phyloP scores from a whole-genome alignment of 768 basidiomycete species.

The Collybia nuda region DNA sequence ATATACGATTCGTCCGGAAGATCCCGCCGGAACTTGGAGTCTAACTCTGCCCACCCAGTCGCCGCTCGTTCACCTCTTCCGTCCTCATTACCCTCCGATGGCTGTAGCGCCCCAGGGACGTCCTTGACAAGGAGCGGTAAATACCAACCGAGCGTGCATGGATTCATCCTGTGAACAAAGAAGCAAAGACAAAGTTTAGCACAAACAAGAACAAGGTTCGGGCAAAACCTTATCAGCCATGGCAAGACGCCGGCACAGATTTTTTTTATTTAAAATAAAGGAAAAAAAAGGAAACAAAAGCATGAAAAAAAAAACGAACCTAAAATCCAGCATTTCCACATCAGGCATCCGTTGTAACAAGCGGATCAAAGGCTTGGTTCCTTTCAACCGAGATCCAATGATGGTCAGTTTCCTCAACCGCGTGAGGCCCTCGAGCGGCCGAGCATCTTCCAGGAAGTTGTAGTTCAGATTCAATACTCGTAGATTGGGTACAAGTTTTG shows the following conservation, averaged over 20 bases:
- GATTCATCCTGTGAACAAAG: slow-evolving; percentile 72
- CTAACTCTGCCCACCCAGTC: slow-evolving; percentile 71
- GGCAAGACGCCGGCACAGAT: neutral
- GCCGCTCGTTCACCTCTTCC: slow-evolving; percentile 22
- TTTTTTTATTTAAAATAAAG: neutral
- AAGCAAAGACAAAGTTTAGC: slow-evolving; percentile 10
- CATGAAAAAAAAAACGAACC: slow-evolving; percentile 41
- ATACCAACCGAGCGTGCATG: slow-evolving; percentile 95
- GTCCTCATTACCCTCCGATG: slow-evolving; percentile 39
- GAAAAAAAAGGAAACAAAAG: slow-evolving; percentile 10
- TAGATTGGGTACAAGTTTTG: slow-evolving; percentile 74
- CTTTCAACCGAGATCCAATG: slow-evolving; percentile 81
- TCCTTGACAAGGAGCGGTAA: slow-evolving; percentile 80
- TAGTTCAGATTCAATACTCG: slow-evolving; percentile 95
- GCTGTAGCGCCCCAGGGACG: slow-evolving; percentile 64
- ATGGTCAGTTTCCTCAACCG: slow-evolving; percentile 83
- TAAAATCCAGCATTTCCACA: slow-evolving; percentile 88
- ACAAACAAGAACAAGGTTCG: neutral
- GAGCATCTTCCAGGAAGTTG: slow-evolving; percentile 84
- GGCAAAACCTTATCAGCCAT: neutral
- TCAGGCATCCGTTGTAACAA: slow-evolving; percentile 71
- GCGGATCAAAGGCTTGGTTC: slow-evolving; percentile 71
- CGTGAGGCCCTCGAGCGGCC: slow-evolving; percentile 65
- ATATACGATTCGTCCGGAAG: slow-evolving; percentile 89
- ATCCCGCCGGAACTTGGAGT: slow-evolving; percentile 83